phyloP scores from a whole-genome alignment of 371 early-diverging fungal species.

The Apophysomyces trapeziformis region DNA sequence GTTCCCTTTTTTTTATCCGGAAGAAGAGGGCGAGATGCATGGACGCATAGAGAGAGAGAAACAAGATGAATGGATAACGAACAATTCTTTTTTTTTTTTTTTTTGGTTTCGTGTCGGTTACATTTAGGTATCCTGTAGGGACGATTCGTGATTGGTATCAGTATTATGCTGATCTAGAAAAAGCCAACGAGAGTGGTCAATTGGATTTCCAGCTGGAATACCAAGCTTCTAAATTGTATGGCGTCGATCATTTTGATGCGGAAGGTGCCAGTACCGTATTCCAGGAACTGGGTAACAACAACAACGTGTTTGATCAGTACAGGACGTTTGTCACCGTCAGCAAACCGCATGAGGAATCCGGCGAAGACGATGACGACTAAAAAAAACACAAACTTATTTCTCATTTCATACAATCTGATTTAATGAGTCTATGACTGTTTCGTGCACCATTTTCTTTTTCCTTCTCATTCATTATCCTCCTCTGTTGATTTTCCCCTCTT shows the following conservation, averaged over 20 bases:
- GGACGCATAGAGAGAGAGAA: too few species aligned
- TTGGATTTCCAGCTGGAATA: constrained; percentile 46
- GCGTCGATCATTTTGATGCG: constrained; percentile 28
- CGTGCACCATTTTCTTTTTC: too few species aligned
- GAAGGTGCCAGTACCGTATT: constrained; percentile 20
- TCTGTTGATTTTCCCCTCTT: background rate
- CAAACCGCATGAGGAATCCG: background rate
- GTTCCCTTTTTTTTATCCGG: too few species aligned
- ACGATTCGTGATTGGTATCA: constrained; percentile 45
- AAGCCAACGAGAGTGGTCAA: constrained; percentile 34
- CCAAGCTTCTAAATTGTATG: constrained; percentile 38
- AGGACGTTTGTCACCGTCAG: constrained; percentile 18
- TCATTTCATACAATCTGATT: too few species aligned
- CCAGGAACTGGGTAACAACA: constrained; percentile 8
- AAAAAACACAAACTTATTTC: too few species aligned
- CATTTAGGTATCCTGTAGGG: constrained; percentile 36
- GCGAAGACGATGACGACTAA: constrained; percentile 17
- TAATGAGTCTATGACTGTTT: too few species aligned
- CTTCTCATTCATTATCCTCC: background rate
- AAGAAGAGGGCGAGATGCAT: background rate
- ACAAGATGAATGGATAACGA: too few species aligned
- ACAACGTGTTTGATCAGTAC: constrained; percentile 12
- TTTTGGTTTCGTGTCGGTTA: background rate
- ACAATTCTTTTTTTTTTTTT: background rate
- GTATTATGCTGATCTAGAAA: constrained; percentile 45